phyloP scores from a whole-genome alignment of 2,329 filamentous ascomycete species.

The Huntiella omanensis region DNA sequence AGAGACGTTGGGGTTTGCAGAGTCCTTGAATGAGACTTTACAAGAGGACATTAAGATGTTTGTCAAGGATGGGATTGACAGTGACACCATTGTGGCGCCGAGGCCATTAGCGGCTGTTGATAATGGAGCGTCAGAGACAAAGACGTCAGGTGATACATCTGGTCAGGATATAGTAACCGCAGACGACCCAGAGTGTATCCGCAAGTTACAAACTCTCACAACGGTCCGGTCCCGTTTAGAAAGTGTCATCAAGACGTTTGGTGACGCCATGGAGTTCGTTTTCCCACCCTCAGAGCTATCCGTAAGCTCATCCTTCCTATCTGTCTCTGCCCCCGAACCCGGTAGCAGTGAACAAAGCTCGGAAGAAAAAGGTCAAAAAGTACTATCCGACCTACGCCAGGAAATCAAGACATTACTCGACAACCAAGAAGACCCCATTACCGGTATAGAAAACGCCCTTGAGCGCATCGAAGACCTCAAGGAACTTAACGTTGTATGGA shows the following conservation, averaged over 20 bases:
- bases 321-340: conserved; percentile 69
- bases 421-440: conserved; percentile 34
- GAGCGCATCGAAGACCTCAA: conserved; percentile 60
- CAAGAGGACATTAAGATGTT: conserved; percentile 56
- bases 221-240: conserved; percentile 72
- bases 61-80: conserved; percentile 32
- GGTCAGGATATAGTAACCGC: conserved; percentile 7
- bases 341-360: conserved; percentile 43
- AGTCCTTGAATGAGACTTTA: conserved; percentile 55
- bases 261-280: conserved; percentile 88
- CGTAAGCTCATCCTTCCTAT: conserved; percentile 69
- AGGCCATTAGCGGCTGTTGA: conserved; percentile 12
- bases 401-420: conserved; percentile 54
- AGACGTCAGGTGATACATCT: neutral
- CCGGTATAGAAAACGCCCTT: conserved; percentile 55
- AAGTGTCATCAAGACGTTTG: conserved; percentile 76
- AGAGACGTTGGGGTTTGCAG: conserved; percentile 63
- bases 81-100: conserved; percentile 13
- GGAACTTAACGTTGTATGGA: conserved; percentile 66
- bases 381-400: conserved; percentile 47
- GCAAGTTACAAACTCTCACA: conserved; percentile 63
- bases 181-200: conserved; percentile 47
- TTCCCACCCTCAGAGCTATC: conserved; percentile 77
- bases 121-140: neutral
- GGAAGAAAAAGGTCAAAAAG: conserved; percentile 73